Base-by-base conservation (phyloP, 139 green algal genomes). In the Coelastrella sp. region DNA sequence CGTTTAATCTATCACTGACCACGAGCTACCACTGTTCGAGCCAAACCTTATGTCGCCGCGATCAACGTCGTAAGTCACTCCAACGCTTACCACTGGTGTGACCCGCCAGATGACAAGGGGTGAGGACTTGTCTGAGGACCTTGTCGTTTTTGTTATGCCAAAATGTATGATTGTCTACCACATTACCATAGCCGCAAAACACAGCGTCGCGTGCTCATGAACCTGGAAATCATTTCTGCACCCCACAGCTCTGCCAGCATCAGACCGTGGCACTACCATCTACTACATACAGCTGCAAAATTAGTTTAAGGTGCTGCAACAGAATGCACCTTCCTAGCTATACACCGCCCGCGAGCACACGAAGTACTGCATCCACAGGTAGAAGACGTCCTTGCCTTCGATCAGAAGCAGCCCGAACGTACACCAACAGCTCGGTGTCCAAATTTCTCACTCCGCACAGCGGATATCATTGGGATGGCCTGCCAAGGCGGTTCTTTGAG, bases 391-490 rank as follows among this genome's bases (percentile, higher is more conserved):
- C 35, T 24, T n/a, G 15, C 15, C 68, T 11, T 27, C 68, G 19
- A 27, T 27, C 19, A 76, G 68, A 17, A 27, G 68, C 68, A 27
- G 68, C 68, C 10, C 17, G 68, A 17, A 76, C 68, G 15, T 76
- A 76, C 68, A 5, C 19, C 17, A 76, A 35, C 24, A 19, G 68
- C 17, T 27, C 17, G 24, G 68, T 19, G 19, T 76, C 68, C 24
- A 27, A 27, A 56, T 35, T 88, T 6, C 1, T 79, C 6, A 90
- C 85, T 49, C 96, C 97, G 0, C 97, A 98, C 91, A 96, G 92
- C 20, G 96, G 97, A 0, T 99, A 98, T 86, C 97, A 99, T 82
- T 99, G 92, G 25, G 95, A 98, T 84, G 95, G 94, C 65, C 86
- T 35, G 6, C 79, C 79, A 6, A 24, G 95, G 15, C 85, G 95